Evolutionary conservation across 2,329 filamentous ascomycete species (phyloP).

Genomic region (Trichoderma polysporum): DNA sequence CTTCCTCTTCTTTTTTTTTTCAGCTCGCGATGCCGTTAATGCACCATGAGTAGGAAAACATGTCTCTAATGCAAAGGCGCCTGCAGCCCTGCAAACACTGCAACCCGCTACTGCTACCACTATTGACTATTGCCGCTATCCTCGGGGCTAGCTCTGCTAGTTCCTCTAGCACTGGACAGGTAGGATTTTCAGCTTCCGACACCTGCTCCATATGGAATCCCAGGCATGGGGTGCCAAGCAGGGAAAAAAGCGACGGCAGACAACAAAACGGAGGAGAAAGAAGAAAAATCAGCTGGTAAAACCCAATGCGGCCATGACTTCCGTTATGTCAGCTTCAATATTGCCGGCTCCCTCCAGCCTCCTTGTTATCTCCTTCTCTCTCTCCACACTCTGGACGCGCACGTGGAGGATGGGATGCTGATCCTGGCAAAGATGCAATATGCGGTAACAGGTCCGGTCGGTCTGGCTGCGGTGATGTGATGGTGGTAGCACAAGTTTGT

Average conservation of each 20-base stretch:
- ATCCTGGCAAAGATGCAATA: neutral
- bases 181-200: neutral
- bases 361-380: neutral
- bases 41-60: neutral
- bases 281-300: constrained; percentile 2
- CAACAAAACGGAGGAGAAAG: neutral
- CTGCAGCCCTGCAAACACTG: neutral
- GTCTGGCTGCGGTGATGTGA: no score
- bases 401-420: constrained; percentile 4
- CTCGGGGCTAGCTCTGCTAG: neutral
- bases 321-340: neutral
- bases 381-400: neutral
- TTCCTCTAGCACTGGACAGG: neutral
- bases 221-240: neutral
- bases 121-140: neutral
- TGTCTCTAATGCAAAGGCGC: neutral
- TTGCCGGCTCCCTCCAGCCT: neutral
- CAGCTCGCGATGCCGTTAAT: neutral
- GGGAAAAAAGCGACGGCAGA: neutral
- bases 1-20: neutral
- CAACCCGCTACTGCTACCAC: neutral
- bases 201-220: constrained; percentile 11
- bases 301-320: neutral
- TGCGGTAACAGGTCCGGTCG: neutral
- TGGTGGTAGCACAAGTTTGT: neutral